phyloP scores from a whole-genome alignment of 148 eudicot species.

The Mesembryanthemum crystallinum region DNA sequence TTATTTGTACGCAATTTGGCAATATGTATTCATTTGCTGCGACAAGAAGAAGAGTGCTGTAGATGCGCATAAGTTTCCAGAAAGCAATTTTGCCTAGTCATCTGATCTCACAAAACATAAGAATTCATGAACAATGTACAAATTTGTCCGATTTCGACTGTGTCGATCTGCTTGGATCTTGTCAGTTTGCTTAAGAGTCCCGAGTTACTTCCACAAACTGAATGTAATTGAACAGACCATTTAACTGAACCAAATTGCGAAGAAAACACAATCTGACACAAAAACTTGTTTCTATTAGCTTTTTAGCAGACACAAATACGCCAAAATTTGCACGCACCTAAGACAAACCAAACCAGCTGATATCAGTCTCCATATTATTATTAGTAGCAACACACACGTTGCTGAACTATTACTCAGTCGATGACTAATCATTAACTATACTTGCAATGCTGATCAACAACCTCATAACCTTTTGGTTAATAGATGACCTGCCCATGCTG shows the following conservation, averaged over 20 bases:
- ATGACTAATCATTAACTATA: background rate
- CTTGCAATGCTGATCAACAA: background rate
- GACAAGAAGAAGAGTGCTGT: too few relatives aligned
- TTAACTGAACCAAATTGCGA: background rate
- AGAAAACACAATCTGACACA: background rate
- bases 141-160: too few relatives aligned
- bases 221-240: background rate
- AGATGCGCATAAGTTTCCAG: too few relatives aligned
- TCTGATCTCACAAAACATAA: too few relatives aligned
- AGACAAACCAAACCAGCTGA: background rate
- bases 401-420: background rate
- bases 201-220: too few relatives aligned
- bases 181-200: too few relatives aligned
- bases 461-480: background rate
- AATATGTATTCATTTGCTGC: too few relatives aligned
- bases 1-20: too few relatives aligned
- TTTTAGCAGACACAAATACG: constrained; percentile 17
- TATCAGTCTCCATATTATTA: constrained; percentile 10
- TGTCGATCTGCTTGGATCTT: too few relatives aligned
- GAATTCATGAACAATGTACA: too few relatives aligned
- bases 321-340: constrained; percentile 18
- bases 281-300: constrained; percentile 15
- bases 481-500: background rate
- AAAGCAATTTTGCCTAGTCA: too few relatives aligned
- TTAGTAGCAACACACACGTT: constrained; percentile 6